phyloP scores from a whole-genome alignment of 495 filamentous ascomycete species.

The Hypoxylon crocopeplum region DNA sequence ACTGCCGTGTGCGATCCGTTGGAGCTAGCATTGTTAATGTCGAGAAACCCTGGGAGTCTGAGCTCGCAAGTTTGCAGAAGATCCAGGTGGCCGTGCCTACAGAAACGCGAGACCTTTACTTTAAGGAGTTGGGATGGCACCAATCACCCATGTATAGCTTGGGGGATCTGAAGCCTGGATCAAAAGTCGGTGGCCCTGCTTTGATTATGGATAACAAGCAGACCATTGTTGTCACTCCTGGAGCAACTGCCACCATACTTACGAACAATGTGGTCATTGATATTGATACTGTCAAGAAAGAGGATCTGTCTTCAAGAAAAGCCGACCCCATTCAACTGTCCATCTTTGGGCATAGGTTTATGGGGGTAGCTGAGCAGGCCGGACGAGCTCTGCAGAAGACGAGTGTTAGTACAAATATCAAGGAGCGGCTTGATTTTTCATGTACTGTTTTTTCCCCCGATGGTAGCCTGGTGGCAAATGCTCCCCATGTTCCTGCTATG shows the following conservation, averaged over 20 bases:
- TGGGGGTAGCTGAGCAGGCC: constrained; percentile 99
- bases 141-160: constrained; percentile 70
- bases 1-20: constrained; percentile 76
- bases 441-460: constrained; percentile 90
- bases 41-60: background rate
- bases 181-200: constrained; percentile 79
- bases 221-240: constrained; percentile 88
- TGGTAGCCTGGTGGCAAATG: constrained; percentile 90
- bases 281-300: background rate
- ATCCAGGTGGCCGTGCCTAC: background rate
- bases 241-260: constrained; percentile 69
- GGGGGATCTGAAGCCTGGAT: constrained; percentile 74
- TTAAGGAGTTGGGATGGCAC: constrained; percentile 70
- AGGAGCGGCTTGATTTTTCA: constrained; percentile 93
- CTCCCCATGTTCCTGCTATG: constrained; percentile 80
- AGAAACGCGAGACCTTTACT: constrained; percentile 60
- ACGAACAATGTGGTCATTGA: constrained; percentile 75
- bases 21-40: constrained; percentile 60
- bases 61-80: background rate
- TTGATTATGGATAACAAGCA: constrained; percentile 93
- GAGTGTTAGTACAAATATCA: constrained; percentile 94
- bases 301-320: constrained; percentile 54
- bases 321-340: constrained; percentile 88
- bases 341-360: constrained; percentile 95
- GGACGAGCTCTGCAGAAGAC: constrained; percentile 93